phyloP scores from a whole-genome alignment of 768 basidiomycete species.

The Suillus weaverae region DNA sequence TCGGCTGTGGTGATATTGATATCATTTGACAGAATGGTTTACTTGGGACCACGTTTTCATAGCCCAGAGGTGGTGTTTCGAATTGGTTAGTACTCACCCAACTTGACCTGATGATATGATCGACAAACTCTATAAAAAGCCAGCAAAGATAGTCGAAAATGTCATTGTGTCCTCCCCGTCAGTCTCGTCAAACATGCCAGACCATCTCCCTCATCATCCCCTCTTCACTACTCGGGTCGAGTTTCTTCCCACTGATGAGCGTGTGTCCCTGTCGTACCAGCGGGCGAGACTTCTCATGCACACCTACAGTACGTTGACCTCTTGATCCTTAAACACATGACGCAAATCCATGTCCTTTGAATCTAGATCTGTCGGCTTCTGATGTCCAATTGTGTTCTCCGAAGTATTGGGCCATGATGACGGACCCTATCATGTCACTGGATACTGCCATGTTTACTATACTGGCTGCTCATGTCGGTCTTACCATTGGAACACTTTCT shows the following conservation, averaged over 20 bases:
- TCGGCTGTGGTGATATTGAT: constrained; percentile 16
- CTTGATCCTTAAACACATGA: neutral
- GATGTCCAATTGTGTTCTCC: constrained; percentile 51
- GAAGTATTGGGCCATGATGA: constrained; percentile 54
- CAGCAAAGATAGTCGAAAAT: constrained; percentile 15
- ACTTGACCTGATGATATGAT: constrained; percentile 13
- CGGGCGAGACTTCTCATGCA: constrained; percentile 49
- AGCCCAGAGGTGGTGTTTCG: constrained; percentile 8
- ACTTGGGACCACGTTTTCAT: constrained; percentile 12
- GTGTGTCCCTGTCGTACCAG: constrained; percentile 49
- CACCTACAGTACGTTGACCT: constrained; percentile 43
- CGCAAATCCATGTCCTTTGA: neutral
- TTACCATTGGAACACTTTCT: constrained; percentile 55
- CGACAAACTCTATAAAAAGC: constrained; percentile 22
- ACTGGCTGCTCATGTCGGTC: constrained; percentile 50
- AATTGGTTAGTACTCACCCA: constrained; percentile 16
- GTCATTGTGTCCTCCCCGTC: constrained; percentile 5
- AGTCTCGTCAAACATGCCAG: constrained; percentile 15
- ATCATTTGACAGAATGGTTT: constrained; percentile 15
- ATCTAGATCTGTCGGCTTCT: constrained; percentile 34
- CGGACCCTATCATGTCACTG: constrained; percentile 49
- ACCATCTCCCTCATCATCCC: constrained; percentile 33
- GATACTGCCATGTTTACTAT: constrained; percentile 58
- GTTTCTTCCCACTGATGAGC: constrained; percentile 45
- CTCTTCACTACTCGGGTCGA: constrained; percentile 47